Conservation (phyloP, 768 basidiomycete species). For the Pleurotus cornucopiae region DNA sequence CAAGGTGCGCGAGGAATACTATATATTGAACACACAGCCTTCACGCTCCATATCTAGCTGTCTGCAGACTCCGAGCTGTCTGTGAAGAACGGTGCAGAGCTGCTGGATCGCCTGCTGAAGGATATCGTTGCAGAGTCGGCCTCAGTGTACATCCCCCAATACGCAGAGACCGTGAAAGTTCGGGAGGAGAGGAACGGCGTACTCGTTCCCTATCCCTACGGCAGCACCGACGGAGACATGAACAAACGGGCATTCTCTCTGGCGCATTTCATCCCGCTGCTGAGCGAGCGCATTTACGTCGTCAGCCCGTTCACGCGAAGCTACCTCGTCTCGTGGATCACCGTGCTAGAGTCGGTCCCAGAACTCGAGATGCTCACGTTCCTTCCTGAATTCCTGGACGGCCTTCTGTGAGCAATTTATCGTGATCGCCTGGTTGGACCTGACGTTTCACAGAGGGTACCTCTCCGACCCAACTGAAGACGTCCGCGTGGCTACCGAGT, state of each 20-base stretch:
- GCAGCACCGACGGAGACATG: conserved; percentile 35
- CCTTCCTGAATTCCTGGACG: conserved; percentile 92
- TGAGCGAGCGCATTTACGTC: conserved; percentile 91
- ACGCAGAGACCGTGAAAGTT: conserved; percentile 72
- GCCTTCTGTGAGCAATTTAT: conserved; percentile 67
- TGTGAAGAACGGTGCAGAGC: conserved; percentile 97
- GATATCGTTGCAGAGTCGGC: conserved; percentile 98
- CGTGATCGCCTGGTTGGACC: conserved; percentile 6
- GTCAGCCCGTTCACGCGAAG: conserved; percentile 93
- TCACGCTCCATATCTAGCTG: conserved; percentile 51
- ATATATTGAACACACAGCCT: background rate
- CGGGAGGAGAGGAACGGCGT: conserved; percentile 61
- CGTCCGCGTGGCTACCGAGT: conserved; percentile 87
- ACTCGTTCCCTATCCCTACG: conserved; percentile 62
- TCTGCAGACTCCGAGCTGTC: conserved; percentile 93
- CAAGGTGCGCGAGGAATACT: conserved; percentile 60
- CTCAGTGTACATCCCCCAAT: conserved; percentile 88
- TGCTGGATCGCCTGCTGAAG: conserved; percentile 94
- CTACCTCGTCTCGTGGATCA: conserved; percentile 97
- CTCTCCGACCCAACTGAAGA: conserved; percentile 94
- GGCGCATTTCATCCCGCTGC: conserved; percentile 89
- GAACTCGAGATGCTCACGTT: conserved; percentile 94
- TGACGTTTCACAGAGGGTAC: conserved; percentile 62
- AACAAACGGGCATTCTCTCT: conserved; percentile 86
- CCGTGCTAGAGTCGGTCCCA: conserved; percentile 91